Conservation (phyloP, 2,329 filamentous ascomycete species). For the Pseudocercospora crystallina region DNA sequence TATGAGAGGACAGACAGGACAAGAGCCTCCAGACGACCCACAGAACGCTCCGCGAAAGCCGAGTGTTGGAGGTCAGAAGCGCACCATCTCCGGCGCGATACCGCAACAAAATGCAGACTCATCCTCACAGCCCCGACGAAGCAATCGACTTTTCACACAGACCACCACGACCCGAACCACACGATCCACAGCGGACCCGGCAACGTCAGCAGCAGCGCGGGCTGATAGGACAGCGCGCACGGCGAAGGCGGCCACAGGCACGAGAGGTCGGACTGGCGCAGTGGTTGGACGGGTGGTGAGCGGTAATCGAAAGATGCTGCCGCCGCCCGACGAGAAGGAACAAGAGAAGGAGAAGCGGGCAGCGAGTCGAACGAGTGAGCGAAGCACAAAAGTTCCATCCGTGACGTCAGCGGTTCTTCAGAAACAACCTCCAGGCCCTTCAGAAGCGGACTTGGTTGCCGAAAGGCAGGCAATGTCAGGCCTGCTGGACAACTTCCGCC, state of each 20-base stretch:
- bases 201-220: constrained; percentile 57
- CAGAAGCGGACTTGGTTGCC: constrained; percentile 25
- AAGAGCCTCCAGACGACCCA: constrained; percentile 36
- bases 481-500: constrained; percentile 77
- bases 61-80: constrained; percentile 63
- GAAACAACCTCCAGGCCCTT: constrained; percentile 21
- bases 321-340: constrained; percentile 48
- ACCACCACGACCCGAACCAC: constrained; percentile 66
- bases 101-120: constrained; percentile 35
- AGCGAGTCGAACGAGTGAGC: constrained; percentile 50
- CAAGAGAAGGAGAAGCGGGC: constrained; percentile 64
- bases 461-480: constrained; percentile 72
- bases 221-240: constrained; percentile 44
- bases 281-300: constrained; percentile 85
- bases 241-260: constrained; percentile 68
- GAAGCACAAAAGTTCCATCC: constrained; percentile 45
- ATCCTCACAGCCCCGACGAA: constrained; percentile 48
- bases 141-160: constrained; percentile 56
- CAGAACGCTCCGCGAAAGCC: constrained; percentile 33
- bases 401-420: constrained; percentile 25
- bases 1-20: constrained; percentile 40
- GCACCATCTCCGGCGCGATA: constrained; percentile 75
- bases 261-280: constrained; percentile 65
- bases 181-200: constrained; percentile 55
- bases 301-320: constrained; percentile 71